Evolutionary conservation across 2,329 filamentous ascomycete genomes (phyloP).

Genomic region (Chaetomiaceae sp.): DNA sequence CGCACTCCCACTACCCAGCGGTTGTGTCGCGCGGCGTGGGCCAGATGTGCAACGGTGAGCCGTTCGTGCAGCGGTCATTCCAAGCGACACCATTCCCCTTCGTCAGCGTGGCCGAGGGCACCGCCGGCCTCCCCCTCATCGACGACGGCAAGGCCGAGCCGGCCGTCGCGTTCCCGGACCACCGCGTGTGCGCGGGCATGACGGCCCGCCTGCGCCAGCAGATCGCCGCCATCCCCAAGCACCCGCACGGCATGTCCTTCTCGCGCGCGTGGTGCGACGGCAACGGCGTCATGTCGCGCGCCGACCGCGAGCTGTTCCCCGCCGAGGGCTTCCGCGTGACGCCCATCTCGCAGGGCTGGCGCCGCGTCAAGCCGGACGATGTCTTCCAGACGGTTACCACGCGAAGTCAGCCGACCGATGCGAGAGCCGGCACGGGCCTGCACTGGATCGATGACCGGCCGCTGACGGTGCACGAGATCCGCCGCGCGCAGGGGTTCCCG

Average conservation of each 20-base stretch:
- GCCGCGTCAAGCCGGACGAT: conserved; percentile 45
- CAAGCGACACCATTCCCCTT: conserved; percentile 56
- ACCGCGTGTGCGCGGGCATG: conserved; percentile 47
- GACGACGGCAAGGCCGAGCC: conserved; percentile 56
- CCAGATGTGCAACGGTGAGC: conserved; percentile 51
- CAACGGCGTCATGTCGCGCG: conserved; percentile 33
- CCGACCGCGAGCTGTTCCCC: conserved; percentile 40
- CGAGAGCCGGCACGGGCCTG: conserved; percentile 48
- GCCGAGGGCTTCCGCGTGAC: conserved; percentile 22
- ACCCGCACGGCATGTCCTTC: conserved; percentile 52
- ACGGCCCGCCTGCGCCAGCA: conserved; percentile 39
- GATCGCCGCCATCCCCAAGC: conserved; percentile 54
- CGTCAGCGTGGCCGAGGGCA: conserved; percentile 49
- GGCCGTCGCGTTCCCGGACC: conserved; percentile 60
- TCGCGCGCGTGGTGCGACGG: conserved; percentile 40
- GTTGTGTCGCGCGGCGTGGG: conserved; percentile 44
- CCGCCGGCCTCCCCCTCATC: conserved; percentile 57
- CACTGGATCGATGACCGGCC: conserved; percentile 64
- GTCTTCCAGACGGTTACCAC: conserved; percentile 64
- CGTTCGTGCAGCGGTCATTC: conserved; percentile 51
- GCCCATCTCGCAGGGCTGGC: conserved; percentile 42
- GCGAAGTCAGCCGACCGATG: conserved; percentile 43
- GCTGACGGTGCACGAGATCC: conserved; percentile 60
- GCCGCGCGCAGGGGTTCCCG: conserved; percentile 64
- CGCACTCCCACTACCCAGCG: conserved; percentile 54